Conservation (phyloP, 2,329 filamentous ascomycete genomes). For the Fusarium sarcochroum region DNA sequence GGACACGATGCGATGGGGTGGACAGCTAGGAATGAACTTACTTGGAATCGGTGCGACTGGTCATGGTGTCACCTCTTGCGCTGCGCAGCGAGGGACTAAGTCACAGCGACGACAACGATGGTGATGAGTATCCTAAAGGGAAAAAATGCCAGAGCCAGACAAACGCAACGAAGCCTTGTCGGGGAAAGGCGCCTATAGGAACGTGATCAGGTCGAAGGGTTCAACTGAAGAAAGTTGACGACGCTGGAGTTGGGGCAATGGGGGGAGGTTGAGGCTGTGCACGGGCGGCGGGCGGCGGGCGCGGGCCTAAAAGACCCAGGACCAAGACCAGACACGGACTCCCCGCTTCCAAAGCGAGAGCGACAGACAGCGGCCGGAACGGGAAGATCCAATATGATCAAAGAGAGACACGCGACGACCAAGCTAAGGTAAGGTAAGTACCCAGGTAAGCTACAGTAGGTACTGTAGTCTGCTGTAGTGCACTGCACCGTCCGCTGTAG, state of each 20-base stretch:
- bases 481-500: not conserved
- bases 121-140: conserved; percentile 24
- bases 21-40: conserved; percentile 46
- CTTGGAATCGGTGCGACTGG: conserved; percentile 56
- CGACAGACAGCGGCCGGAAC: conserved; percentile 48
- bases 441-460: not conserved
- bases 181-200: conserved; percentile 27
- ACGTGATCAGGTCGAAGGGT: conserved; percentile 35
- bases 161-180: conserved; percentile 38
- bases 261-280: conserved; percentile 51
- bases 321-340: conserved; percentile 42
- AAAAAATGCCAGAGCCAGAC: conserved; percentile 30
- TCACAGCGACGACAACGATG: conserved; percentile 42
- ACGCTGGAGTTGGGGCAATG: conserved; percentile 43
- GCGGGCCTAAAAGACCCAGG: conserved; percentile 44
- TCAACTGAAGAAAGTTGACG: conserved; percentile 47
- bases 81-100: conserved; percentile 48
- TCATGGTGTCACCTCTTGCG: conserved; percentile 51
- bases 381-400: conserved; percentile 40
- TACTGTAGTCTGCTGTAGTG: conserved; percentile 1
- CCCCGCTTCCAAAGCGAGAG: conserved; percentile 49
- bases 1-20: conserved; percentile 30
- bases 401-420: conserved; percentile 3
- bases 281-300: conserved; percentile 48
- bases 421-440: too few species aligned